Base-by-base conservation (phyloP, 2,329 filamentous ascomycete genomes). In the Zymoseptoria brevis region DNA sequence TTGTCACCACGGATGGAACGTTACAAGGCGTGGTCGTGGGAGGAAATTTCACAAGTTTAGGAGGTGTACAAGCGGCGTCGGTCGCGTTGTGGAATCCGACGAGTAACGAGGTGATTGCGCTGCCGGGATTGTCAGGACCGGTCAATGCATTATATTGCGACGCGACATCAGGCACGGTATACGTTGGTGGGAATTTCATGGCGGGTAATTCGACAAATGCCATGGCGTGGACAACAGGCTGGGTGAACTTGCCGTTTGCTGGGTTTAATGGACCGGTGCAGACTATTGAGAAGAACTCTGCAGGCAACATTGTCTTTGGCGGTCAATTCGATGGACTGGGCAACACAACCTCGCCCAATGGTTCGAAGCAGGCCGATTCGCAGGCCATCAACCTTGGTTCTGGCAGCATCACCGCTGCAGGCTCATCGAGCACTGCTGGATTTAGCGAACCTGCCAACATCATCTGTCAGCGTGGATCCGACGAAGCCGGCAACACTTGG, bases 41-140 rank as follows among this genome's bases (percentile, higher is more conserved):
- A 58, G 94, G 94, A 53, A 97, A 97, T 77, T 99, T 99, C 72
- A 97, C 94, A 30, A 95, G 90, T 73, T 77, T 99, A 62, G 89
- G 87, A 60, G 86, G 86, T 60, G 81, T 87, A 58, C 78, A 89
- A 69, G 90, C 91, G 1, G 85, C 85, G 56, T 89, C 89, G 51
- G 84, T 95, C 58, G 94, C 92, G 22, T 73, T 95, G 53, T 91
- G 92, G 76, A 84, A 96, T 72, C 84, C 89, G 3, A 83, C 84
- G 64, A 87, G 85, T 4, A 84, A 84, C 51, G 75, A 82, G 45
- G 80, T 96, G 54, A 87, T 84, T 1, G 81, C 90, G n/a, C 75
- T 96, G 48, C 75, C 83, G n/a, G 93, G 92, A 52, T 79, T 99
- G 19, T 84, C 85, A 56, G 95, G 94, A 45, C 86, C 88, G 62